Percentiles rank a stretch among this genome's conserved stretches.
These are phyloP conservation scores for Marasmius fiardii DNA, from an alignment of 1,284 basidiomycete species.

Conservation along the genomic window DNA sequence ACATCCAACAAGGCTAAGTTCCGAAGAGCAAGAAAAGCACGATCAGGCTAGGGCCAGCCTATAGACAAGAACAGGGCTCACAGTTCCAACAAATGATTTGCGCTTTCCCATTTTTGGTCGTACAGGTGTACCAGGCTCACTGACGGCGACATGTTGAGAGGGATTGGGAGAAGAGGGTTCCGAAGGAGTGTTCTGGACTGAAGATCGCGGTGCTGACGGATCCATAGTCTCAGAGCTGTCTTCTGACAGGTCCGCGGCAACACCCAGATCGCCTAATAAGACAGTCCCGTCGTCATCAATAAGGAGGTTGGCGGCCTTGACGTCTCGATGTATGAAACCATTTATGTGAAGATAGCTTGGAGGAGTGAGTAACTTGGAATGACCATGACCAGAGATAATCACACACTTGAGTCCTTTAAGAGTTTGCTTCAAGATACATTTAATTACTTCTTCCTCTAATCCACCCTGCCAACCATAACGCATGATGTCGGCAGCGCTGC, in stretches of 20 bases:
- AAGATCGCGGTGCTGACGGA: slow-evolving; percentile 6
- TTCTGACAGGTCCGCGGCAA: slow-evolving; percentile 76
- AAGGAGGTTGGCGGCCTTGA: slow-evolving; percentile 88
- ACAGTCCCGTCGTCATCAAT: slow-evolving; percentile 89
- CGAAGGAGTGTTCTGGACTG: neutral
- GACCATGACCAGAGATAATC: neutral
- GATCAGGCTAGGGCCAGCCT: slow-evolving; percentile 1
- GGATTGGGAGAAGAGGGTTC: slow-evolving; percentile 11
- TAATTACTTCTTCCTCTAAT: slow-evolving; percentile 83
- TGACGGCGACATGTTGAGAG: slow-evolving; percentile 29
- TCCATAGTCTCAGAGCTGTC: slow-evolving; percentile 36
- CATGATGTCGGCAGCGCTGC: slow-evolving; percentile 86
- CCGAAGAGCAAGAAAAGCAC: slow-evolving; percentile 6
- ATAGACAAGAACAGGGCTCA: slow-evolving; percentile 30
- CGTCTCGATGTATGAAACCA: slow-evolving; percentile 85
- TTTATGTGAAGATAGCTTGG: slow-evolving; percentile 81
- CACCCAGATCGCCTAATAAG: slow-evolving; percentile 84
- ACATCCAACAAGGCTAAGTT: slow-evolving; percentile 91
- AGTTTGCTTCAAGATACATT: slow-evolving; percentile 80
- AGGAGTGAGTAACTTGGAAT: neutral
- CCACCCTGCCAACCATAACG: slow-evolving; percentile 81
- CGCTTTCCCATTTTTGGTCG: slow-evolving; percentile 60
- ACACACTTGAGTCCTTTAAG: slow-evolving; percentile 79
- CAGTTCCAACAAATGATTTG: slow-evolving; percentile 88
- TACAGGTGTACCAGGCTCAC: slow-evolving; percentile 25